Evolutionary conservation across 306 rosid species (phyloP).

Genomic region (Cicer judaicum): DNA sequence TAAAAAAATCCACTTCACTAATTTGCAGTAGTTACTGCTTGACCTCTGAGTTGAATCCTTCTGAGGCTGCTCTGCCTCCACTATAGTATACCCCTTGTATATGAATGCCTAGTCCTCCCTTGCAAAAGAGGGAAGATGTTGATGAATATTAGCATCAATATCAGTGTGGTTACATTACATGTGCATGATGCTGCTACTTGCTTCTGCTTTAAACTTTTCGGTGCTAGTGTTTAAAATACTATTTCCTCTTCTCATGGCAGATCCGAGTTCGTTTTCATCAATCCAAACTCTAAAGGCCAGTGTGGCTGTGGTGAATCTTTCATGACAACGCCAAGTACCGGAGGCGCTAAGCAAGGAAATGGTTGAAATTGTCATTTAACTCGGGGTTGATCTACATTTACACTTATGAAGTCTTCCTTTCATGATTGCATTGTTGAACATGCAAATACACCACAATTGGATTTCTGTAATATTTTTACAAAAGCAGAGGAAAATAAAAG

Average conservation of each 20-base stretch:
- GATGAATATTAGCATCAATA: constrained; percentile 5
- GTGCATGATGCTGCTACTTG: not conserved
- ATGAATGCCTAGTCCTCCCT: not conserved
- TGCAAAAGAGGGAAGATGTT: not conserved
- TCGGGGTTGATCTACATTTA: constrained; percentile 2
- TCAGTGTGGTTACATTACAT: not conserved
- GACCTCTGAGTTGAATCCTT: not conserved
- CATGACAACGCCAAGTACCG: constrained; percentile 66
- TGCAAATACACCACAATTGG: constrained; percentile 30
- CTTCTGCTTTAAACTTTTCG: constrained; percentile 16
- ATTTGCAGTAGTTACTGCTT: not conserved
- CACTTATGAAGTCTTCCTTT: constrained; percentile 33
- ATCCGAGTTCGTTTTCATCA: constrained; percentile 88
- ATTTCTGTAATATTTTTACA: constrained; percentile 35
- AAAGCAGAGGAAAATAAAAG: constrained; percentile 33
- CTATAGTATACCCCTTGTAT: not conserved
- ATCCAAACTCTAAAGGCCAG: constrained; percentile 95
- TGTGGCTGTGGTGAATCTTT: constrained; percentile 98
- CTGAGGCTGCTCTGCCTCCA: not conserved
- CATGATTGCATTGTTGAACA: constrained; percentile 18
- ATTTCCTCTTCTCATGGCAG: constrained; percentile 48
- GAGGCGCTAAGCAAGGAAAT: constrained; percentile 55
- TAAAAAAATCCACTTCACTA: not conserved
- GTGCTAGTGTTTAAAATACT: not conserved
- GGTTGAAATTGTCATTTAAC: constrained; percentile 41